phyloP scores from a whole-genome alignment of 179 eudicot genomes.

The Patellifolia procumbens region DNA sequence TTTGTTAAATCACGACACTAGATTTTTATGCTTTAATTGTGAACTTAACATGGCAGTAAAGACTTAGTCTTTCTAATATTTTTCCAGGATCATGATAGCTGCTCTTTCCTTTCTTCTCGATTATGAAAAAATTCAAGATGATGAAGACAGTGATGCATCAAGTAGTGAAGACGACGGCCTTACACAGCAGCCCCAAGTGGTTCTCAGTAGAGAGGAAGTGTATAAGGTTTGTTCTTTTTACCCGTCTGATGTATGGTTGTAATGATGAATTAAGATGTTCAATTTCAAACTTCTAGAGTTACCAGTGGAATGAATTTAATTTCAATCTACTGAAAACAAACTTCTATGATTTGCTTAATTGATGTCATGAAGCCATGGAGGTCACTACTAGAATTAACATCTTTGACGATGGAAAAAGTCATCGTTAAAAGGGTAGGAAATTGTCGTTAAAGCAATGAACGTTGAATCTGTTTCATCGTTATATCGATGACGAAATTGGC shows the following conservation, averaged over 20 bases:
- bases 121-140: constrained; percentile 80
- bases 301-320: neutral
- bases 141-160: constrained; percentile 78
- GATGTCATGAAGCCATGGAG: neutral
- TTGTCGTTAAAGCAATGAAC: too few relatives aligned
- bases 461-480: too few relatives aligned
- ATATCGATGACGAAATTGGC: too few relatives aligned
- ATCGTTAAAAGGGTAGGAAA: too few relatives aligned
- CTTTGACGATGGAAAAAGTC: too few relatives aligned
- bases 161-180: constrained; percentile 75
- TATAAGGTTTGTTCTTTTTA: constrained; percentile 65
- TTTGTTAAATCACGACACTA: neutral
- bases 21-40: constrained; percentile 10
- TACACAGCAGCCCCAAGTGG: constrained; percentile 59
- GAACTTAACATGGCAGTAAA: neutral
- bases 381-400: too few relatives aligned
- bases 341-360: neutral
- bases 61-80: constrained; percentile 7
- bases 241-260: neutral
- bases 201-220: constrained; percentile 67
- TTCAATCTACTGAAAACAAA: neutral
- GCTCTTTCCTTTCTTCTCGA: constrained; percentile 88
- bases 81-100: constrained; percentile 88
- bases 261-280: neutral
- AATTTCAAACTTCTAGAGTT: too few relatives aligned